These are phyloP conservation scores for Xylaria multiplex DNA, from an alignment of 2,329 filamentous ascomycete genomes.

Conservation along the genomic window DNA sequence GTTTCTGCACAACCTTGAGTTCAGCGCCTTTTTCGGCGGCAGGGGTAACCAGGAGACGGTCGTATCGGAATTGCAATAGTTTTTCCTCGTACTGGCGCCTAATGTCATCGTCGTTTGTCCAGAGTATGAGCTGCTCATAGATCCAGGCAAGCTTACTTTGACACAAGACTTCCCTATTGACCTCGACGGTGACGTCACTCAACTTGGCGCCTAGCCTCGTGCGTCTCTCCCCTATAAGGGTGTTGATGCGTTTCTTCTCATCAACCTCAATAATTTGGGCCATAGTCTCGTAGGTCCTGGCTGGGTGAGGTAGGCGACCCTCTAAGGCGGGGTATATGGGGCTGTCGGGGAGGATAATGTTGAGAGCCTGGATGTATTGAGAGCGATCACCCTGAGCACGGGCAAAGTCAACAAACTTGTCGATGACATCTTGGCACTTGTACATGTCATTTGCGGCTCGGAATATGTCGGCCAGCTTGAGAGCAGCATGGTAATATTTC, in stretches of 20 bases:
- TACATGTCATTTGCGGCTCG: constrained; percentile 71
- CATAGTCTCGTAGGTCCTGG: constrained; percentile 81
- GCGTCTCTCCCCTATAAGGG: constrained; percentile 85
- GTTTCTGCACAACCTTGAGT: constrained; percentile 75
- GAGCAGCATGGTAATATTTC: constrained; percentile 77
- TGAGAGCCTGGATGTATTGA: constrained; percentile 81
- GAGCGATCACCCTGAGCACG: constrained; percentile 75
- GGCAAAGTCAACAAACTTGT: constrained; percentile 81
- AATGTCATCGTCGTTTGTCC: constrained; percentile 86
- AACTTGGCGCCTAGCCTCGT: constrained; percentile 87
- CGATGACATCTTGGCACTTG: constrained; percentile 73
- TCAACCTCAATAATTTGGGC: constrained; percentile 85
- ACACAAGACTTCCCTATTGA: constrained; percentile 83
- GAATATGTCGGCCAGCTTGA: constrained; percentile 80
- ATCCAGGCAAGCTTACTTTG: constrained; percentile 81
- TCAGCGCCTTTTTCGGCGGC: constrained; percentile 74
- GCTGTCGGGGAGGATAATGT: constrained; percentile 80
- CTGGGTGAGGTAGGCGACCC: constrained; percentile 82
- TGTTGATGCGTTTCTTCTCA: constrained; percentile 90
- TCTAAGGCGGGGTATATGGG: constrained; percentile 85
- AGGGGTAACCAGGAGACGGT: constrained; percentile 76
- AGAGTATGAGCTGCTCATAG: constrained; percentile 87
- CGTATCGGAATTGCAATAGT: constrained; percentile 81
- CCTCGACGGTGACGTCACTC: constrained; percentile 83
- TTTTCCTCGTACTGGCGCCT: constrained; percentile 91